Evolutionary conservation across 2,329 filamentous ascomycete genomes (phyloP), one percentile per base, ranked within the genome.

Genomic region (Colletotrichum lentis): DNA sequence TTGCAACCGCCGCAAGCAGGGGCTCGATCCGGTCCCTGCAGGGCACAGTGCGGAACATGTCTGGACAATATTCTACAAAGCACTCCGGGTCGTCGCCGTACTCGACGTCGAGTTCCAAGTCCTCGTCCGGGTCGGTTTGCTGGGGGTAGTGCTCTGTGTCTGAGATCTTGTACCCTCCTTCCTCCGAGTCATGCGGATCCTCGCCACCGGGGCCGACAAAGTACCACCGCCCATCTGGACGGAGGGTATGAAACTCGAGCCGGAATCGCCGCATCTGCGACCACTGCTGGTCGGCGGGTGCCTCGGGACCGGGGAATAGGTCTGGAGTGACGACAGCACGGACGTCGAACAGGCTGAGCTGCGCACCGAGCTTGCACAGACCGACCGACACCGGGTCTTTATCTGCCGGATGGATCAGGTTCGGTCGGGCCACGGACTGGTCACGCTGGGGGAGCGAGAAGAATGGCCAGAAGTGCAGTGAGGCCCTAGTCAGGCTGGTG

Each of bases 1-100:
- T 62, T 1, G 72, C 73, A 69, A 74, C 74, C 35, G 69, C 70
- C 47, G 64, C 60, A 47, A 74, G 69, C 20, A 74, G 66, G 16
- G 73, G 73, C 69, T 74, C 71, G 37, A 74, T 69, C 49, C 60
- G 69, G 31, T 67, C 57, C 24, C 59, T 27, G 60, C 55, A 44
- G 7, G 72, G 73, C 61, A 71, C 65, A 14, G 67, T 71, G 64
- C 72, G 72, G 53, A 74, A 74, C 67, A 73, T 65, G 37, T 74
- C 64, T n/a, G 55, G 58, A 37, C 39, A 0, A 31, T 46, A 39
- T 22, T 71, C 71, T 37, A 47, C 59, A 67, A 54, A 24, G 60
- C 57, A 31, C 27, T 49, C 69, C 18, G 63, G 58, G 16, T 71
- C 52, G 16, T 69, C 41, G 53, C 62, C 60, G 20, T 62, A 67